Conservation (phyloP, 306 rosid species). For the Potentilla sterilis region DNA sequence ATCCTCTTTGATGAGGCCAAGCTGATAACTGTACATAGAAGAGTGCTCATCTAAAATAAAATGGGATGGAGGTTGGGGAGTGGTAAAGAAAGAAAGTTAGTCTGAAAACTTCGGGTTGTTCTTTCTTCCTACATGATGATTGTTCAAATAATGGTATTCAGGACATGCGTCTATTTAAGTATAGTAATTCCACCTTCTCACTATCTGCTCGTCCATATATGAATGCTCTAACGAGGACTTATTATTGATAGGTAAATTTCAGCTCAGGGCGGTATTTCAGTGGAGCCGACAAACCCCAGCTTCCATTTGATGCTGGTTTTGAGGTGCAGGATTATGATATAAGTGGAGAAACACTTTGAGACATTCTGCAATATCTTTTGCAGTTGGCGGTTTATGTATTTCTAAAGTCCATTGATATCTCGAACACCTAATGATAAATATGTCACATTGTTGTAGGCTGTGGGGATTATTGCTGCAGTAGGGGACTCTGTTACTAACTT, state of each 20-base stretch:
- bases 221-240: slow-evolving; percentile 29
- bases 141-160: background rate
- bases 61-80: background rate
- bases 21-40: background rate
- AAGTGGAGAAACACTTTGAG: slow-evolving; percentile 5
- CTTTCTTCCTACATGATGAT: background rate
- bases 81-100: background rate
- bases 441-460: slow-evolving; percentile 57
- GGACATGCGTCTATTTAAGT: slow-evolving; percentile 4
- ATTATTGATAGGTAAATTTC: slow-evolving; percentile 74
- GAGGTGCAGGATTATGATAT: slow-evolving; percentile 53
- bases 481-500: slow-evolving; percentile 74
- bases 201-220: background rate
- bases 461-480: slow-evolving; percentile 84
- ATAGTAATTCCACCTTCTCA: background rate
- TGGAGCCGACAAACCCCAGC: slow-evolving; percentile 52
- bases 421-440: slow-evolving; percentile 13
- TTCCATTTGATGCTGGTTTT: slow-evolving; percentile 97
- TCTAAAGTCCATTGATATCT: slow-evolving; percentile 2
- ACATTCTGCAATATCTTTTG: background rate
- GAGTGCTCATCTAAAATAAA: background rate
- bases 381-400: background rate
- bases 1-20: background rate
- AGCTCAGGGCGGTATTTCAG: slow-evolving; percentile 91
- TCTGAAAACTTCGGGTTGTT: slow-evolving; percentile 2